These are phyloP conservation scores for Thraustotheca clavata DNA, from an alignment of 352 stramenopile species.

Conservation along the genomic window DNA sequence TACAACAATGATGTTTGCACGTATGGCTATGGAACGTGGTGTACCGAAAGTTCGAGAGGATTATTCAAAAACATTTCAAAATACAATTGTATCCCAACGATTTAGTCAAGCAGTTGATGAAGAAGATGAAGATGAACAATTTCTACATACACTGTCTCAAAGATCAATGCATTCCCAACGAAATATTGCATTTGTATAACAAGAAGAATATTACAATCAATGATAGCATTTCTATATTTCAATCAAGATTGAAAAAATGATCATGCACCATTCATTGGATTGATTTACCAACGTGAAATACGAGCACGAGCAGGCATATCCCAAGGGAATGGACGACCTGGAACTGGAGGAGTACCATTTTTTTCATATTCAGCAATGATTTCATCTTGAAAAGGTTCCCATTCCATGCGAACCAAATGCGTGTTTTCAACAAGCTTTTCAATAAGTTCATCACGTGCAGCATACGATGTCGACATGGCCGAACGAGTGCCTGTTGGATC, in stretches of 20 bases:
- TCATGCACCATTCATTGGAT: too few relatives aligned
- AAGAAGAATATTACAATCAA: too few relatives aligned
- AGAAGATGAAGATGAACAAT: constrained; percentile 11
- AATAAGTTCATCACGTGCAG: constrained; percentile 18
- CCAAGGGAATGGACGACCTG: constrained; percentile 36
- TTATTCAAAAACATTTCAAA: not conserved
- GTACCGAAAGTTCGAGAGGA: not conserved
- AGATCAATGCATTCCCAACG: not conserved
- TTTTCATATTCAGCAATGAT: constrained; percentile 62
- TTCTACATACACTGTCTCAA: constrained; percentile 12
- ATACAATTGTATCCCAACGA: not conserved
- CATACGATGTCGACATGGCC: constrained; percentile 77
- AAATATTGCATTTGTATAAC: too few relatives aligned
- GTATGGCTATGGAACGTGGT: not conserved
- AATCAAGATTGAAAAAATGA: too few relatives aligned
- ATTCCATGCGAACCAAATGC: constrained; percentile 78
- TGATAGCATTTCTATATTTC: too few relatives aligned
- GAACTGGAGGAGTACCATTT: constrained; percentile 66
- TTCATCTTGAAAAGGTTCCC: constrained; percentile 60
- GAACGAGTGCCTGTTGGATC: constrained; percentile 79
- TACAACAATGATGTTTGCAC: not conserved
- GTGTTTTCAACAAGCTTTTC: constrained; percentile 22
- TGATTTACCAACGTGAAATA: constrained; percentile 23
- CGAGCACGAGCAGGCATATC: constrained; percentile 16
- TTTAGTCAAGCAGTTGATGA: not conserved